Percentiles rank a stretch among this genome's conserved stretches.
These are phyloP conservation scores for Cadophora luteo-olivacea DNA, from an alignment of 2,329 filamentous ascomycete species.

Conservation along the genomic window DNA sequence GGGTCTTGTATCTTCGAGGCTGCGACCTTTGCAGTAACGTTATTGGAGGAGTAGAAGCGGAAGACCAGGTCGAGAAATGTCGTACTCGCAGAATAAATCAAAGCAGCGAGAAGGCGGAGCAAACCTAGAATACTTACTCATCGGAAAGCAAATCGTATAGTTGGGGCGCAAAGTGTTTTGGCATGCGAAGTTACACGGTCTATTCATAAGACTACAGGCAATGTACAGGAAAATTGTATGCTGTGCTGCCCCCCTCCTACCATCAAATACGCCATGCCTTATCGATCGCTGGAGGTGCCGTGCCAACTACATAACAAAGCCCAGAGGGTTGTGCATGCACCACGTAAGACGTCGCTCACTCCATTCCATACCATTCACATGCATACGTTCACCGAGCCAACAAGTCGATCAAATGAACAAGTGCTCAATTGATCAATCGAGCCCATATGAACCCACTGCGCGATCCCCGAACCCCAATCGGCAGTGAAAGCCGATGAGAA, in stretches of 20 bases:
- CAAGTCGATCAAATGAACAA: constrained; percentile 25
- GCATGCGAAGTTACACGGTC: constrained; percentile 33
- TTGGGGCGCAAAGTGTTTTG: not conserved
- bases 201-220: constrained; percentile 42
- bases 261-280: constrained; percentile 11
- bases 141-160: not conserved
- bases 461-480: constrained; percentile 5
- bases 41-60: no score
- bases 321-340: not conserved
- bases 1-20: not conserved
- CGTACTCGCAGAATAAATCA: not conserved
- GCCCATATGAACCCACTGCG: not conserved
- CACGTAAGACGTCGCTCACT: constrained; percentile 21
- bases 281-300: constrained; percentile 33
- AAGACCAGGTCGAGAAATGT: no score
- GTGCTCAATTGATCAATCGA: constrained; percentile 14
- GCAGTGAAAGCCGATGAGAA: constrained; percentile 21
- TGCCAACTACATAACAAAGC: not conserved
- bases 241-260: constrained; percentile 16
- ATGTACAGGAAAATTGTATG: constrained; percentile 38
- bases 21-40: not conserved
- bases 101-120: not conserved
- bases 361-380: constrained; percentile 28
- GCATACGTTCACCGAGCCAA: constrained; percentile 9
- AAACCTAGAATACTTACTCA: not conserved